Base-by-base conservation (phyloP, 768 basidiomycete species). In the Auricularia cornea region DNA sequence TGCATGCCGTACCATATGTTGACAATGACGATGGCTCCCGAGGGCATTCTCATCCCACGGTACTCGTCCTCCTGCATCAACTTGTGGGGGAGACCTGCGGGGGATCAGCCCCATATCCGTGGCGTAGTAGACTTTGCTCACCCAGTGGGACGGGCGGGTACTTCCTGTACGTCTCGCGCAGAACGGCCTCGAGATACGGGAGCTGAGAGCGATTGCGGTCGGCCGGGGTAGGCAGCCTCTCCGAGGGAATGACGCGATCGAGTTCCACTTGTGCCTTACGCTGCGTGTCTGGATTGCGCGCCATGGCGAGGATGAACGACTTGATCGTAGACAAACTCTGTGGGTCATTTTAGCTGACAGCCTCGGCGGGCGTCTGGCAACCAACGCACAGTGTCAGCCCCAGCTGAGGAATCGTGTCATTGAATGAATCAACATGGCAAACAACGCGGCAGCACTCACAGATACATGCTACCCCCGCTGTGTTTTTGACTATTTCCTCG, bases 401-500 rank as follows among this genome's bases (percentile, higher is more conserved):
- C 35, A 35, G 35, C 35, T 35, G 35, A 35, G 10, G 35, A 10
- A 35, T n/a, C n/a, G 8, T 8, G 35, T 35, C 35, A 35, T 35
- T 35, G 35, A 35, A 35, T 35, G 35, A 35, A 35, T 10, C 14
- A 35, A 14, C 10, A 35, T 10, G 35, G 35, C 14, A 35, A 8
- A 35, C 8, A 14, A 14, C 10, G 35, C 35, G n/a, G n/a, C n/a
- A n/a, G n/a, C 10, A 14, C 35, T 35, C 77, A 62, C 81, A 82
- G 48, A 80, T 79, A 64, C 82, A 83, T 3, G 81, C 70, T 2
- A 79, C 80, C 1, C 78, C 81, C 26, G 82, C 80, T 41, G 78
- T 77, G 74, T 81, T 82, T 65, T 79, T 81, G 20, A 82, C 73
- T 30, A 81, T 73, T 4, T 79, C 78, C 64, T 83, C 82, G 18